A percentile compares a stretch with the other conserved stretches of the same genome.
Evolutionary conservation across 1,284 basidiomycete genomes (phyloP).

Genomic region (Puccinia brachypodii): DNA sequence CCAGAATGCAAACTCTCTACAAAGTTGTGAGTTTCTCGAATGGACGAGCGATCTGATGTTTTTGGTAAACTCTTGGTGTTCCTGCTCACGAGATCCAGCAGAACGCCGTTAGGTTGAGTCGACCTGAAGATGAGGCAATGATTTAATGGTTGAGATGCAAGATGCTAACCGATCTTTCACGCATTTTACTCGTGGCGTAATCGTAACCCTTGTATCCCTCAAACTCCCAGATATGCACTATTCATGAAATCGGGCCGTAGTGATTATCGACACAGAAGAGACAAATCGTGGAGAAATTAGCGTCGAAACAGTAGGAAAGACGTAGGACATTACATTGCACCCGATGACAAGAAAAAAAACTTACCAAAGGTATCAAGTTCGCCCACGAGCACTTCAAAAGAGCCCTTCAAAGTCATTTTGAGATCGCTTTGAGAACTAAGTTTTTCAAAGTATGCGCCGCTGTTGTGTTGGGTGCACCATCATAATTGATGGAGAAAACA

Average conservation of each 20-base stretch:
- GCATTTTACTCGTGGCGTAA: conserved; percentile 23
- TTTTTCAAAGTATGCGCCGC: conserved; percentile 38
- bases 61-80: conserved; percentile 30
- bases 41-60: conserved; percentile 34
- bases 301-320: neutral
- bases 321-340: neutral
- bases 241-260: neutral
- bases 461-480: neutral
- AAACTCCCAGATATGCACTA: conserved; percentile 45
- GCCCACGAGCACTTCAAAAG: conserved; percentile 37
- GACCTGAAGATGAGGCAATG: neutral
- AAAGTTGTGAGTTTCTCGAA: conserved; percentile 54
- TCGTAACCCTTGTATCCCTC: conserved; percentile 47
- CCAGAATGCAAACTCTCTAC: conserved; percentile 91
- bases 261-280: neutral
- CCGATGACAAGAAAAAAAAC: neutral
- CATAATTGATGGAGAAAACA: neutral
- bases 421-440: conserved; percentile 24
- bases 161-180: conserved; percentile 28
- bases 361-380: conserved; percentile 44
- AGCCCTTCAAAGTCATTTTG: conserved; percentile 46
- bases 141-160: neutral
- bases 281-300: neutral
- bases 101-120: neutral
- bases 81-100: conserved; percentile 6